Percentiles rank a stretch among this genome's conserved stretches.
phyloP scores from a whole-genome alignment of 179 eudicot species.

The Patellifolia procumbens region DNA sequence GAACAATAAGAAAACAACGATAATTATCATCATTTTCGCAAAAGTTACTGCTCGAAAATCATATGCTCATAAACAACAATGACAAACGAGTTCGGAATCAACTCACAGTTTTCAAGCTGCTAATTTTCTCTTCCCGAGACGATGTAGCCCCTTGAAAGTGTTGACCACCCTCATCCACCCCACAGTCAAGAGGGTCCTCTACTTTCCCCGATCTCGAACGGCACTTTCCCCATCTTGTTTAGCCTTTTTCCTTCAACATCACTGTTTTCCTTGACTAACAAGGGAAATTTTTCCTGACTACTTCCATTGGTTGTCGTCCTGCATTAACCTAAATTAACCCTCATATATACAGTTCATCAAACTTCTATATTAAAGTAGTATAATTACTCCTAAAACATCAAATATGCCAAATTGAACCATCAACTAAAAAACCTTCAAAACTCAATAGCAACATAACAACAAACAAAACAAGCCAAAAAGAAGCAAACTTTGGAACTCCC shows the following conservation, averaged over 20 bases:
- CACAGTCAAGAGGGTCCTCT: slow-evolving; percentile 76
- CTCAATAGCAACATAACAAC: neutral
- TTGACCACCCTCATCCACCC: slow-evolving; percentile 87
- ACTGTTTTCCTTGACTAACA: slow-evolving; percentile 33
- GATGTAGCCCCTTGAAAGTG: slow-evolving; percentile 74
- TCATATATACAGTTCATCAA: neutral
- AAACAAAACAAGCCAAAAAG: neutral
- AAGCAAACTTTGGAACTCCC: neutral
- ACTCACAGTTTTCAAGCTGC: slow-evolving; percentile 97
- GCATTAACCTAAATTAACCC: slow-evolving; percentile 17
- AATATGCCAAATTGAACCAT: neutral
- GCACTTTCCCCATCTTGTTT: slow-evolving; percentile 60
- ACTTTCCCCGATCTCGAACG: slow-evolving; percentile 67
- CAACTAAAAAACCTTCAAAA: neutral
- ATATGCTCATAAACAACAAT: neutral
- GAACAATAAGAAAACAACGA: neutral
- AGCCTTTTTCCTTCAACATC: slow-evolving; percentile 60
- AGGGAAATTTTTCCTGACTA: slow-evolving; percentile 32
- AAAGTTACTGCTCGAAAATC: neutral
- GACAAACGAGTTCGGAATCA: neutral
- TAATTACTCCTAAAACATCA: neutral
- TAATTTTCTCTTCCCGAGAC: slow-evolving; percentile 94
- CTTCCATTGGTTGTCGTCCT: slow-evolving; percentile 29
- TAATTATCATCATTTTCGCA: neutral
- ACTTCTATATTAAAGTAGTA: neutral